Base-by-base conservation (phyloP, 371 early-diverging fungal genomes). In the Nematocida sp. region DNA sequence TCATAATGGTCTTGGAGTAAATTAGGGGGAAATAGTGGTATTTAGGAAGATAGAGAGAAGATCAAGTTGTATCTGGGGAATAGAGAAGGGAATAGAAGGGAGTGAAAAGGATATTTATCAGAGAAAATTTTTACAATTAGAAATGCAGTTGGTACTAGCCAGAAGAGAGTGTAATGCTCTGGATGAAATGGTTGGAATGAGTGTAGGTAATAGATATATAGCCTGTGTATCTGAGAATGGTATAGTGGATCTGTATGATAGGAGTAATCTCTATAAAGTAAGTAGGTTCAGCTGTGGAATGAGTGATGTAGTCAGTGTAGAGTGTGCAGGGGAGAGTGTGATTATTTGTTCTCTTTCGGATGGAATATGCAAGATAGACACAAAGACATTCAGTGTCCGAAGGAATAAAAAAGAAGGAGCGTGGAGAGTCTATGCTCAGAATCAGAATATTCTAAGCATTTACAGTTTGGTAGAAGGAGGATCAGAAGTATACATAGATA, bases 401-500 rank as follows among this genome's bases (percentile, higher is more conserved):
- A 43, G 35, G 23, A 41, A 34, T 4, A 32, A 21, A 27, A 34
- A 41, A 66, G 46, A 43, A 37, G 67, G 67, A 0, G 47, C 32
- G 17, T 66, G 67, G 67, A 54, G 43, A 55, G 58, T 66, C 21
- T 32, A 23, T 19, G 21, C 9, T 15, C 5, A 58, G 48, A 34
- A 21, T 3, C 43, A 45, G 35, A 25, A 40, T 0, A 19, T 29
- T 13, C 0, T 66, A 38, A 53, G 23, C 11, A 58, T 66, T 17
- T 66, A 66, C 67, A 58, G 67, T 29, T 19, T 53, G 19, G 45
- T 25, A 21, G 37, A 58, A 15, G 67, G 67, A 1, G 67, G 67
- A 46, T 66, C 67, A 2, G 67, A 66, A 27, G 38, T 63, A 4
- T 38, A 31, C 23, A 25, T 63, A 4, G 31, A 63, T 32, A 43